These are phyloP conservation scores for Pseudofabraea citricarpa DNA, from an alignment of 2,329 filamentous ascomycete species.

Conservation along the genomic window DNA sequence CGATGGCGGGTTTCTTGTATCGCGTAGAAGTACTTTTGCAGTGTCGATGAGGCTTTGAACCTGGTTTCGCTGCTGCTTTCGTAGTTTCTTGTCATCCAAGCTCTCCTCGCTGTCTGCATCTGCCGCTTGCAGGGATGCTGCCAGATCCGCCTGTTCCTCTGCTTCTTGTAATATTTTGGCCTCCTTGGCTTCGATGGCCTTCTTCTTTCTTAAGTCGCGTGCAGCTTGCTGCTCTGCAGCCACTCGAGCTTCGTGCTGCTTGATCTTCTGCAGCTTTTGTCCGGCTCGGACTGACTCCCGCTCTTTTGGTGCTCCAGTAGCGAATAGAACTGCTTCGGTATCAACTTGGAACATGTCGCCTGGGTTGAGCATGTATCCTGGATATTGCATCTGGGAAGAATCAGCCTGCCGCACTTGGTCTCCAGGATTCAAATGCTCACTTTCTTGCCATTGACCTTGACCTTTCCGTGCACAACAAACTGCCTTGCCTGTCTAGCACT, in stretches of 20 bases:
- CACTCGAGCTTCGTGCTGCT: constrained; percentile 10
- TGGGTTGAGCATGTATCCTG: constrained; percentile 90
- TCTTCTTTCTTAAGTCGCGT: constrained; percentile 10
- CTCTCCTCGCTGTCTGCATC: too few species aligned
- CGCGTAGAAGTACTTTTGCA: constrained; percentile 55
- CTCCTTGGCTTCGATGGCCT: constrained; percentile 8
- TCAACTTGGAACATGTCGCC: constrained; percentile 98
- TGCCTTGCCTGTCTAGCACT: constrained; percentile 90
- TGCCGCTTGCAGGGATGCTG: constrained; percentile 1
- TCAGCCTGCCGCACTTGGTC: constrained; percentile 5
- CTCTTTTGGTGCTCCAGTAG: constrained; percentile 71
- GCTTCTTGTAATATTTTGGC: constrained; percentile 15
- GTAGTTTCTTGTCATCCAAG: constrained; percentile 10
- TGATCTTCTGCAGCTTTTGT: constrained; percentile 9
- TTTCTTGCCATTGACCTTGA: constrained; percentile 96
- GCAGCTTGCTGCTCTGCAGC: constrained; percentile 6
- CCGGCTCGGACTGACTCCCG: constrained; percentile 16
- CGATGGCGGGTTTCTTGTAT: constrained; percentile 46
- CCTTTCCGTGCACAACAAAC: constrained; percentile 87
- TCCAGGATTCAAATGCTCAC: constrained; percentile 38
- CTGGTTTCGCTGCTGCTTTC: constrained; percentile 28
- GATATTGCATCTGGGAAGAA: constrained; percentile 73
- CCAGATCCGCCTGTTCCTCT: constrained; percentile 16
- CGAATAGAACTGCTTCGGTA: constrained; percentile 79
- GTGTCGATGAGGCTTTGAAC: constrained; percentile 50